Base-by-base conservation (phyloP, 768 basidiomycete genomes). In the Cystobasidium onofrii region DNA sequence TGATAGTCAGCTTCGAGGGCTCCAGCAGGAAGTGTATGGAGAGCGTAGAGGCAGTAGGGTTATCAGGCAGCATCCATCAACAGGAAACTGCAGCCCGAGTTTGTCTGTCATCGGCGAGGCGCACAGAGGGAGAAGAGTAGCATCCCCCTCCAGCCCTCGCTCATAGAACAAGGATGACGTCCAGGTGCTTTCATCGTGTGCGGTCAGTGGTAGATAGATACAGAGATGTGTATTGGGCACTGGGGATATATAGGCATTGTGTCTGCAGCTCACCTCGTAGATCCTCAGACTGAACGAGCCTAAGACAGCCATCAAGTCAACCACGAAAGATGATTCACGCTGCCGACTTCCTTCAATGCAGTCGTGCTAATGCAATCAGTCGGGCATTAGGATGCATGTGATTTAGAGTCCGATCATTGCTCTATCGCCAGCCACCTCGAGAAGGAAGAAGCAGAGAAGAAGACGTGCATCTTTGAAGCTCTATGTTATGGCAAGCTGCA, bases 91-190 rank as follows among this genome's bases (percentile, higher is more conserved):
- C 65, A 54, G 65, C 65, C 65, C 50, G 34, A 12, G 69, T 7
- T 52, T 71, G 55, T 71, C 69, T 71, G 69, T 71, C 69, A 71
- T 71, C 69, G 69, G 39, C 69, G 55, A 55, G 44, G 69, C 69
- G 69, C 31, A 17, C 27, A 43, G 20, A 10, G 23, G 7, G 23
- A n/a, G 46, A 3, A 20, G 46, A 34, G 33, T 34, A 10, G 9
- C 6, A 34, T 10, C 29, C n/a, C 46, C 43, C 6, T 31, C 44
- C 27, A 39, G 36, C 69, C 69, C 33, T n/a, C 69, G 54, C 69
- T 71, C 69, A 57, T 71, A 71, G 69, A 41, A 71, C 69, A 71
- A 71, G 69, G 69, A 71, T 71, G 69, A 71, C 69, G 33, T 12
- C 29, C 25, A 33, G 27, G 55, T 46, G 31, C n/a, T 57, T 71